Conservation (phyloP, 2,329 filamentous ascomycete genomes). For the Diaporthe caulivora region DNA sequence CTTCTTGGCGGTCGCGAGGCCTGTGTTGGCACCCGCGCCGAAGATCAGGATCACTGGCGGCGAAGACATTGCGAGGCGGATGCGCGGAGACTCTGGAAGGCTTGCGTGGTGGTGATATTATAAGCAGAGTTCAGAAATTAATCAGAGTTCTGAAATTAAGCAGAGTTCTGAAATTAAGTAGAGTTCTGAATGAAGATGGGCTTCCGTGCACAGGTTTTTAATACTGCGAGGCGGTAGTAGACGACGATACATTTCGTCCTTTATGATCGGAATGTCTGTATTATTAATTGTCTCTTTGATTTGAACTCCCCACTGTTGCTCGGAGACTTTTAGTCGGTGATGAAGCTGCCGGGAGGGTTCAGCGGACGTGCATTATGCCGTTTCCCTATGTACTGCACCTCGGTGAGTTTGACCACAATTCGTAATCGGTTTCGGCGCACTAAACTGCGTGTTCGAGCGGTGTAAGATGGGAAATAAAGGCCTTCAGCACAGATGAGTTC, state of each 20-base stretch:
- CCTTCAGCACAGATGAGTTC: not conserved
- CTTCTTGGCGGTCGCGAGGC: constrained; percentile 49
- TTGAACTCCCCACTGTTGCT: not conserved
- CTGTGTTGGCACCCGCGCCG: constrained; percentile 57
- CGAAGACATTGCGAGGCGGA: constrained; percentile 36
- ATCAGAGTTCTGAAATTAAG: no score
- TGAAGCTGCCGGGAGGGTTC: not conserved
- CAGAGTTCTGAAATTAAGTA: no score
- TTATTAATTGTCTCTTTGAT: not conserved
- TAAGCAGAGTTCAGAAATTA: no score
- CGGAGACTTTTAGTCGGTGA: not conserved
- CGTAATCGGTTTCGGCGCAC: not conserved
- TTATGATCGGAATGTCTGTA: no score
- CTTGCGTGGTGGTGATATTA: not conserved
- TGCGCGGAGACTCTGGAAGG: not conserved
- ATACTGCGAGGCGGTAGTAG: no score
- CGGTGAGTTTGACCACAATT: not conserved
- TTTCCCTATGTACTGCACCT: not conserved
- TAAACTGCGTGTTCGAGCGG: not conserved
- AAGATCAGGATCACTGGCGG: constrained; percentile 53
- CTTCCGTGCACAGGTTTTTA: no score
- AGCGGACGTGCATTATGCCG: not conserved
- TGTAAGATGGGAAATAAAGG: no score
- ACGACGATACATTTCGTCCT: no score
- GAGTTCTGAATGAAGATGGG: no score